Evolutionary conservation across 1,284 basidiomycete species (phyloP).

Genomic region (Caloboletus firmus): DNA sequence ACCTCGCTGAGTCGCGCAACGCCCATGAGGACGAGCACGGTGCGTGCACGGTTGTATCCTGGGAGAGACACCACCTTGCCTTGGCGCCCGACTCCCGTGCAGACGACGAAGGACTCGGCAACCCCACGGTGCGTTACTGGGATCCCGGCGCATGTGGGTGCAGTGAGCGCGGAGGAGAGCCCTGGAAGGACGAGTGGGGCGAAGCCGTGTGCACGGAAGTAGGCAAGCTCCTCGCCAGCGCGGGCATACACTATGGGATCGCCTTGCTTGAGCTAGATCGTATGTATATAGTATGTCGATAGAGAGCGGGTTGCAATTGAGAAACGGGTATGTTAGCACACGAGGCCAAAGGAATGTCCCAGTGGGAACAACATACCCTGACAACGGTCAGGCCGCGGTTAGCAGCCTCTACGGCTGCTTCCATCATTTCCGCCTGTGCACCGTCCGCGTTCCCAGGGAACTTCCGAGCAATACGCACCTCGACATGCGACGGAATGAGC

Average conservation of each 20-base stretch:
- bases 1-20: slow-evolving; percentile 83
- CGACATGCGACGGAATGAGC: slow-evolving; percentile 75
- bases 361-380: slow-evolving; percentile 48
- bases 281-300: neutral
- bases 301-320: neutral
- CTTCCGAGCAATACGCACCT: slow-evolving; percentile 88
- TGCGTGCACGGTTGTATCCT: slow-evolving; percentile 81
- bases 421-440: slow-evolving; percentile 93
- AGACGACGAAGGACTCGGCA: slow-evolving; percentile 85
- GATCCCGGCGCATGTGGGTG: slow-evolving; percentile 85
- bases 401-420: slow-evolving; percentile 82
- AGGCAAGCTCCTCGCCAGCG: slow-evolving; percentile 91
- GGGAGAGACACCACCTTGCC: slow-evolving; percentile 86
- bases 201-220: slow-evolving; percentile 84
- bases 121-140: slow-evolving; percentile 96
- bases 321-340: neutral
- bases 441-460: slow-evolving; percentile 97
- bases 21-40: slow-evolving; percentile 90
- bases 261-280: slow-evolving; percentile 88
- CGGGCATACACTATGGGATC: slow-evolving; percentile 95
- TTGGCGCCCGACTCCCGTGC: slow-evolving; percentile 89
- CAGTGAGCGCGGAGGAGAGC: slow-evolving; percentile 85
- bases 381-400: slow-evolving; percentile 83
- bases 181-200: slow-evolving; percentile 87
- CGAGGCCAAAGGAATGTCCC: neutral